Percentiles rank a stretch among this genome's conserved stretches.
Conservation (phyloP, 2,329 filamentous ascomycete species). For the Aspergillus sp. region DNA sequence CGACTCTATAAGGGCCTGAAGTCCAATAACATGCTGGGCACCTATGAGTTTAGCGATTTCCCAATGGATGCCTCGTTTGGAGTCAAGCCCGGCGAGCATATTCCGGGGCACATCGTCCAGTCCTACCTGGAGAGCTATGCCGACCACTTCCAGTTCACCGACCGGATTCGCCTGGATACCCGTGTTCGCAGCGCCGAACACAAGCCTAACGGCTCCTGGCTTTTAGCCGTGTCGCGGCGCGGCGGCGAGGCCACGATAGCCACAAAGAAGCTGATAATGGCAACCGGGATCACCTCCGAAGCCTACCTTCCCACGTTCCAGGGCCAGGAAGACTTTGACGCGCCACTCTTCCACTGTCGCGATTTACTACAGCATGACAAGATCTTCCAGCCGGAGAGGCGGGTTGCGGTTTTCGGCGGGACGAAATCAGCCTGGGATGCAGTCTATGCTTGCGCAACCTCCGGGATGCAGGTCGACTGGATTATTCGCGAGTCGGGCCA, state of each 20-base stretch:
- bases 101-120: conserved; percentile 49
- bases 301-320: conserved; percentile 46
- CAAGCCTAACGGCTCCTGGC: conserved; percentile 28
- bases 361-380: conserved; percentile 39
- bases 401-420: conserved; percentile 46
- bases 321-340: conserved; percentile 42
- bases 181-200: conserved; percentile 43
- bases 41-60: conserved; percentile 65
- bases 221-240: conserved; percentile 14
- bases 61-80: conserved; percentile 54
- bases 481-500: conserved; percentile 34
- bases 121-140: conserved; percentile 50
- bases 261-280: conserved; percentile 48
- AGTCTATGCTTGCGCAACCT: conserved; percentile 48
- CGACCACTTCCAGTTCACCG: conserved; percentile 43
- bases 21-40: conserved; percentile 65
- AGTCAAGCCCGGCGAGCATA: conserved; percentile 45
- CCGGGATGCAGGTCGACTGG: conserved; percentile 41
- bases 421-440: conserved; percentile 56
- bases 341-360: conserved; percentile 49
- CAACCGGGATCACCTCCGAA: conserved; percentile 52
- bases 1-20: conserved; percentile 59
- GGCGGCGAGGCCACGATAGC: conserved; percentile 11
- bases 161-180: conserved; percentile 41
- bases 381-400: conserved; percentile 22